Evolutionary conservation across 345 rosid species (phyloP), one percentile per base, ranked within the genome.

Genomic region (Tarenaya hassleriana): DNA sequence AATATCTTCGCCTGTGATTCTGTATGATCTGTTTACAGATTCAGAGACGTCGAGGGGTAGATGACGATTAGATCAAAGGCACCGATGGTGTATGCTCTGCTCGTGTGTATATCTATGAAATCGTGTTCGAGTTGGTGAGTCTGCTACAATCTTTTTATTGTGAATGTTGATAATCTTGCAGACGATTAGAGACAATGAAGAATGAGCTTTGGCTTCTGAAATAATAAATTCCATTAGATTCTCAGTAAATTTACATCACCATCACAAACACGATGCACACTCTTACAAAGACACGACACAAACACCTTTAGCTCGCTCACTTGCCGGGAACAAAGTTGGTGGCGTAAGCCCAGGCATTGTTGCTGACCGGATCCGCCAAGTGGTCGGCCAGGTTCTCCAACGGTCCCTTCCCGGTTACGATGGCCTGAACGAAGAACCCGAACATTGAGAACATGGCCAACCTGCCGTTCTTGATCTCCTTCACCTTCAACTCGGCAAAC

Each of bases 241-340:
- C 38, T 41, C 19, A 41, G 44, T 13, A 64, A 37, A 43, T 64
- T 38, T 65, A 65, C 69, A 65, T 32, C 7, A 19, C 20, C 20
- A 56, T 27, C 41, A 51, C 29, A 34, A 50, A 44, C 54, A 50
- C 14, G 29, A 37, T 53, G 50, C 63, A 50, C 56, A 56, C 63
- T 34, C 63, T 63, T 52, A 40, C 7, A 69, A 70, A 35, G 77
- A 64, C 39, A 80, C 79, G 20, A 75, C 73, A 3, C 85, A 84
- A 63, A 78, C 62, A 9, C 41, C 21, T 32, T 13, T 41, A 38
- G n/a, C 1, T 41, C 0, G 50, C 68, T 84, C 79, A 80, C 67
- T 88, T 88, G 61, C 96, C 94, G 56, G 94, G 94, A 41, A 78
- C 88, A 42, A 80, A 88, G 96, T 84, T 86, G 56, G 88, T 86